Conservation (phyloP, 2,329 filamentous ascomycete species). For the Calonectria pauciramosa region DNA sequence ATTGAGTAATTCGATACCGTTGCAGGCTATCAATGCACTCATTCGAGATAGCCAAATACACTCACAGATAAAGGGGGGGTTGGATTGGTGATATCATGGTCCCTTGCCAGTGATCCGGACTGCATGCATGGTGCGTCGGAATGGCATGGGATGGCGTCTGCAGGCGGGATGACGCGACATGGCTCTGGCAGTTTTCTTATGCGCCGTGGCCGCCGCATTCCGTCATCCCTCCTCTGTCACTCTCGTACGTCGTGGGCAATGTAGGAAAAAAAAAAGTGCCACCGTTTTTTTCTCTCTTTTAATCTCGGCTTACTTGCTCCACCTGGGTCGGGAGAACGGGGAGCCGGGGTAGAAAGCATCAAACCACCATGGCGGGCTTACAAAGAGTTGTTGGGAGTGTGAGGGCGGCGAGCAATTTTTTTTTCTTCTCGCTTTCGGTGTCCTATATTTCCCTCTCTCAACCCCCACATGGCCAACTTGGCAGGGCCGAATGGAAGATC, state of each 20-base stretch:
- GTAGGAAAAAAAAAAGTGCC: background rate
- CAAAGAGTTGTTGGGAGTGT: constrained; percentile 5
- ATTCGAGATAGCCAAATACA: background rate
- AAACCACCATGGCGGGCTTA: background rate
- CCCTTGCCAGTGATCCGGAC: constrained; percentile 10
- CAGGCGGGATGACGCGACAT: constrained; percentile 12
- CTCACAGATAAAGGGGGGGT: background rate
- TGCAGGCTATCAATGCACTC: background rate
- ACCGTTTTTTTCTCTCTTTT: background rate
- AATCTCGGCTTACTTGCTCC: constrained; percentile 9
- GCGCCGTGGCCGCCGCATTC: constrained; percentile 1
- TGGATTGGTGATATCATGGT: background rate
- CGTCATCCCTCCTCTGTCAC: constrained; percentile 2
- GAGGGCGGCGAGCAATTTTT: background rate
- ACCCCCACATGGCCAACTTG: constrained; percentile 1
- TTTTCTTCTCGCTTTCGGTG: background rate
- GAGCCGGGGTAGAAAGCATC: background rate
- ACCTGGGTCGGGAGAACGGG: background rate
- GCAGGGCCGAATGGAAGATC: constrained; percentile 6
- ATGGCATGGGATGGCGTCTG: background rate
- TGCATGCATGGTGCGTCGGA: constrained; percentile 3
- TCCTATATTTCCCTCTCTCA: background rate
- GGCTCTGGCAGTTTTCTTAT: background rate
- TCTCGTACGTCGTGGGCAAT: constrained; percentile 1
- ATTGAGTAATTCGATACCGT: background rate